Evolutionary conservation across 768 basidiomycete genomes (phyloP).

Genomic region (Mycena albidolilacea): DNA sequence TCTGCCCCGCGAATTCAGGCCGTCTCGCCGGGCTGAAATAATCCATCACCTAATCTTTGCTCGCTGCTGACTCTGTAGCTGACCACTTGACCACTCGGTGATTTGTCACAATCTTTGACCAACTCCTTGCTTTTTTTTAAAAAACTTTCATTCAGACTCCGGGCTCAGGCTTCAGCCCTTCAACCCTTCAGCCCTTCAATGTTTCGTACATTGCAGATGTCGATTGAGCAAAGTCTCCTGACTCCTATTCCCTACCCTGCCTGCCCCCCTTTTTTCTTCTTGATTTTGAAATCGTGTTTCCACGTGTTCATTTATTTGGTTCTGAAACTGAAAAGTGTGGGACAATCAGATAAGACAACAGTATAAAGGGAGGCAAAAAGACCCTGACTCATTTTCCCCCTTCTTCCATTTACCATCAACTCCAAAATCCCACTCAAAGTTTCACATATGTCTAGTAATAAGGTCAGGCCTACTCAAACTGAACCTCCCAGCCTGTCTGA

Average conservation of each 20-base stretch:
- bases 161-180: too few species aligned
- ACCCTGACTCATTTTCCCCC: slow-evolving; percentile 1
- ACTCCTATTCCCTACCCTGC: too few species aligned
- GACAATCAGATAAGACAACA: not conserved
- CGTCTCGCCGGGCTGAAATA: too few species aligned
- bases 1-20: too few species aligned
- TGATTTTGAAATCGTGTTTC: not conserved
- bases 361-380: slow-evolving; percentile 9
- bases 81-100: too few species aligned
- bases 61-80: too few species aligned
- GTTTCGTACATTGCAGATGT: too few species aligned
- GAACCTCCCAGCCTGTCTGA: not conserved
- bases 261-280: not conserved
- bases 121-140: too few species aligned
- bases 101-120: not conserved
- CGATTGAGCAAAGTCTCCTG: too few species aligned
- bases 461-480: not conserved
- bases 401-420: slow-evolving; percentile 8
- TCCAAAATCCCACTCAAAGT: not conserved
- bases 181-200: too few species aligned
- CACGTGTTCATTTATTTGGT: not conserved
- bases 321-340: not conserved
- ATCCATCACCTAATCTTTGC: too few species aligned
- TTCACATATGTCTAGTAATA: not conserved
- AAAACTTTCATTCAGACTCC: too few species aligned